Conservation (phyloP, 2,329 filamentous ascomycete genomes). For the Xylariaceae sp. region DNA sequence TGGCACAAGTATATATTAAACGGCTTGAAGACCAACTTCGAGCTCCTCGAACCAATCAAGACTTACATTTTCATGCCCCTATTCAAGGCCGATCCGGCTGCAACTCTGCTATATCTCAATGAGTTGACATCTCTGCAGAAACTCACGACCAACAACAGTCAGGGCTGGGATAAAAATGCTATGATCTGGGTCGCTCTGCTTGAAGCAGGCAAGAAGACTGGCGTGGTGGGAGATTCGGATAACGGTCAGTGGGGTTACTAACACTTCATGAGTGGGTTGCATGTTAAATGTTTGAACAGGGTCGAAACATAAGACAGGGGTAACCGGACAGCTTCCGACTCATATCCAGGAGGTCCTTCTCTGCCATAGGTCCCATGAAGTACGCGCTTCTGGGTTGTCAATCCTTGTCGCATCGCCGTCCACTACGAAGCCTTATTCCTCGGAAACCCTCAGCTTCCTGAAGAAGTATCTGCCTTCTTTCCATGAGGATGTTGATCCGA, state of each 20-base stretch:
- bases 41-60: constrained; percentile 57
- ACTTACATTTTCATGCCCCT: constrained; percentile 59
- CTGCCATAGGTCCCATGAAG: constrained; percentile 53
- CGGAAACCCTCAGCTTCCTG: constrained; percentile 56
- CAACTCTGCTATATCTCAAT: constrained; percentile 53
- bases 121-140: constrained; percentile 48
- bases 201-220: constrained; percentile 64
- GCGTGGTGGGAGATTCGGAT: constrained; percentile 64
- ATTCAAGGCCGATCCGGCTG: constrained; percentile 52
- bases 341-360: constrained; percentile 48
- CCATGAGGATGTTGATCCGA: constrained; percentile 79
- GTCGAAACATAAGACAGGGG: constrained; percentile 23
- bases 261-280: constrained; percentile 8
- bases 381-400: constrained; percentile 75
- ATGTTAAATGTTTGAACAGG: constrained; percentile 19
- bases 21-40: constrained; percentile 44
- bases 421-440: constrained; percentile 66
- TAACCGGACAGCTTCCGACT: constrained; percentile 36
- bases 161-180: constrained; percentile 47
- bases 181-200: constrained; percentile 62
- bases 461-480: constrained; percentile 62
- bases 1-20: constrained; percentile 56
- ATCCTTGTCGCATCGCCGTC: constrained; percentile 72
- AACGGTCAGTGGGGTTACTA: constrained; percentile 20
- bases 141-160: constrained; percentile 40